phyloP scores from a whole-genome alignment of 2,329 filamentous ascomycete species.

The Biscogniauxia sp. region DNA sequence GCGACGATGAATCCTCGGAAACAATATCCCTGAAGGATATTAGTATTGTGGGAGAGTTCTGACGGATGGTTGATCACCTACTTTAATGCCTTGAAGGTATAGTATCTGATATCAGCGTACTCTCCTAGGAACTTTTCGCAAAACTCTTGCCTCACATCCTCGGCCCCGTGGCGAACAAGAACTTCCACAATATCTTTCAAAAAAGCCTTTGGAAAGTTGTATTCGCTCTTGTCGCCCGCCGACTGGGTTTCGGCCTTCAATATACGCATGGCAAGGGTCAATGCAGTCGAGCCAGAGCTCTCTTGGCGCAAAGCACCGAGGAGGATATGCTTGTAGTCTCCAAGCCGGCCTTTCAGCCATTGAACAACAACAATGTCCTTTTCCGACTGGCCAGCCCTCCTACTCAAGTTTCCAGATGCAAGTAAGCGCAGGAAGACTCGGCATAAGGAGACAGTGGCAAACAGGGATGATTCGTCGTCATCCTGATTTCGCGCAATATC shows the following conservation, averaged over 20 bases:
- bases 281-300: constrained; percentile 63
- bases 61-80: constrained; percentile 40
- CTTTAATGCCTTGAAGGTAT: constrained; percentile 73
- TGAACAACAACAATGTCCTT: constrained; percentile 71
- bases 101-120: constrained; percentile 82
- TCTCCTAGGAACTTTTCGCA: constrained; percentile 73
- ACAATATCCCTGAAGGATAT: constrained; percentile 29
- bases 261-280: constrained; percentile 80
- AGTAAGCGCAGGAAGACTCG: constrained; percentile 82
- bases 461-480: constrained; percentile 55
- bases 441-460: constrained; percentile 78
- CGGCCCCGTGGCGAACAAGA: constrained; percentile 57
- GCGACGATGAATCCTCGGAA: constrained; percentile 22
- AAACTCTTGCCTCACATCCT: constrained; percentile 68
- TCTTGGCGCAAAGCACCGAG: constrained; percentile 61
- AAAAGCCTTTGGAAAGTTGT: constrained; percentile 66
- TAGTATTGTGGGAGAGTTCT: constrained; percentile 3
- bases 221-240: constrained; percentile 58
- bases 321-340: constrained; percentile 66
- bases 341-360: constrained; percentile 75
- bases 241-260: constrained; percentile 75
- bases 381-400: constrained; percentile 63
- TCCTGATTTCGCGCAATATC: constrained; percentile 52
- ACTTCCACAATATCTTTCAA: constrained; percentile 63
- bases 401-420: constrained; percentile 67